Evolutionary conservation across 164 flowering plant species (phyloP), one percentile per base, ranked within the genome.

Genomic region (Buxus sempervirens): DNA sequence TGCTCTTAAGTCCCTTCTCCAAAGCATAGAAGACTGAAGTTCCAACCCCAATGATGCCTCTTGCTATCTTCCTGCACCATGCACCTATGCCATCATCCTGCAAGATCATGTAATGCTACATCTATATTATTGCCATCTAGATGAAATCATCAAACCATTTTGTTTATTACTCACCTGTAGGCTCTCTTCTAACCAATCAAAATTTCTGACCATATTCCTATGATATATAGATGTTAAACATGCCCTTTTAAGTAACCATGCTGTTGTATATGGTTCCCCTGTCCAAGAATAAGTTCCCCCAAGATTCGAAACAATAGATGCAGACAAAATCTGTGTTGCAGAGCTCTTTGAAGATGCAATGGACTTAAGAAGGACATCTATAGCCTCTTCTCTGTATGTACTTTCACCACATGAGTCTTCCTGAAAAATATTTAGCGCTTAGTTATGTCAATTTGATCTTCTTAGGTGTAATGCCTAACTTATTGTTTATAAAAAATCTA

Each of bases 241-340:
- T 21, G 88, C 75, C 75, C 80, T 89, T 68, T 78, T 86, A 0
- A 90, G 79, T 60, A 90, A 74, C 94, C 94, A 87, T 51, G 90
- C 88, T 24, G 71, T 73, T 58, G 94, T 90, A 51, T 83, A 89
- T 60, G 97, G 79, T 64, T 89, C 88, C 32, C 97, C 97, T 60
- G 87, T 82, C 89, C 89, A 84, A 32, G 90, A 55, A 75, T 78
- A 86, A 54, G 91, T 89, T 64, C 97, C 97, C 32, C 92, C 97
- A 38, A 90, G 71, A 78, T 87, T 89, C 64, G 97, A 82, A 57
- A 90, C 76, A 71, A 87, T 81, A 63, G 67, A 85, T 23, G 94
- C 77, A 28, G 97, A 81, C 58, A 87, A 55, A 24, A 74, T 67
- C 70, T 87, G 90, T 41, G 54, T 51, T 12, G 48, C 62, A 28